These are phyloP conservation scores for Pseudocercospora fuligena DNA, from an alignment of 2,329 filamentous ascomycete genomes.

Conservation along the genomic window DNA sequence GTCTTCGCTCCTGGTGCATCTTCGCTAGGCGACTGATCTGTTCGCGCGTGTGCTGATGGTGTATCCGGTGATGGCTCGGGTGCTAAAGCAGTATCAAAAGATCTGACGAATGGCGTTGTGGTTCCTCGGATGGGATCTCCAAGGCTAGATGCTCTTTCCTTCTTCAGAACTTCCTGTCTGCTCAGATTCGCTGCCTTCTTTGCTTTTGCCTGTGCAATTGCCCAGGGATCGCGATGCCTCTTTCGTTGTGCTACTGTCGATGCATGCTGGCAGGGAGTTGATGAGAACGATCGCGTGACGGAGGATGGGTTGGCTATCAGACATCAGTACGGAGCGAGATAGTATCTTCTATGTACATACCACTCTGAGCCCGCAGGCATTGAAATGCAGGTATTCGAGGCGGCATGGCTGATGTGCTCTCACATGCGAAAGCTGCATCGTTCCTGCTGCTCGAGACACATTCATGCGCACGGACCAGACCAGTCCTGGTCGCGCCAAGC, in stretches of 20 bases:
- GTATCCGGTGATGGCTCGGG: slow-evolving; percentile 35
- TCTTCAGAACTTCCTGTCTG: slow-evolving; percentile 71
- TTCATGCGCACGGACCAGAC: background rate
- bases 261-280: slow-evolving; percentile 68
- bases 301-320: slow-evolving; percentile 22
- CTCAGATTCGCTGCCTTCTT: slow-evolving; percentile 82
- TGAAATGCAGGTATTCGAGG: slow-evolving; percentile 52
- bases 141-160: slow-evolving; percentile 66
- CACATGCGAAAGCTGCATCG: background rate
- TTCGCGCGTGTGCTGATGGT: slow-evolving; percentile 26
- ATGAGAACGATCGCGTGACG: slow-evolving; percentile 55
- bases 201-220: slow-evolving; percentile 78
- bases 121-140: slow-evolving; percentile 82
- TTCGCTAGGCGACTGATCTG: slow-evolving; percentile 16
- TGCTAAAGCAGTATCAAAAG: slow-evolving; percentile 68
- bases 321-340: slow-evolving; percentile 10
- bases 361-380: slow-evolving; percentile 49
- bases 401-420: slow-evolving; percentile 45
- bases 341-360: slow-evolving; percentile 33
- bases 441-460: background rate
- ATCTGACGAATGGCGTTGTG: slow-evolving; percentile 80
- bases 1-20: slow-evolving; percentile 30
- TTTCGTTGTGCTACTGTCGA: slow-evolving; percentile 61
- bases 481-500: background rate
- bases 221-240: slow-evolving; percentile 78